phyloP scores from a whole-genome alignment of 495 filamentous ascomycete species.

The Penicillium subrubescens region DNA sequence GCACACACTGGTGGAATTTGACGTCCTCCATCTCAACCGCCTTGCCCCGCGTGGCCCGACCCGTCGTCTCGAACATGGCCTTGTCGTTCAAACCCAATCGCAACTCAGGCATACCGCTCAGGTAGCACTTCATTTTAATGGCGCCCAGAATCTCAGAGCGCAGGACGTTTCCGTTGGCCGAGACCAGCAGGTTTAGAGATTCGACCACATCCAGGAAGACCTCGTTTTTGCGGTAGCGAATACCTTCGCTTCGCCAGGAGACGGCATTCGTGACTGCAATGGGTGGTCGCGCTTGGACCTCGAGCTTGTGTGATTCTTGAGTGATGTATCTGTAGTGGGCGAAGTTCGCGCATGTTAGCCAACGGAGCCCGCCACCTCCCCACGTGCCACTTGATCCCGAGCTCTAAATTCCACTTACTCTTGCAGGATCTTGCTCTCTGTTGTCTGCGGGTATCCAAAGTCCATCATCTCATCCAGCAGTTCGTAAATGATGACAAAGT shows the following conservation, averaged over 20 bases:
- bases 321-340: constrained; percentile 76
- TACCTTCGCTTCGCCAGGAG: constrained; percentile 96
- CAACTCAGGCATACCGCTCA: constrained; percentile 97
- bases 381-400: not conserved
- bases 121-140: constrained; percentile 99
- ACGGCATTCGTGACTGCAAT: constrained; percentile 99
- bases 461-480: constrained; percentile 99
- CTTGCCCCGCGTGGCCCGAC: constrained; percentile 91
- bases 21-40: constrained; percentile 99
- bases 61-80: constrained; percentile 99
- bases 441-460: constrained; percentile 99
- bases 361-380: not conserved
- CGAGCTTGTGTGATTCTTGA: constrained; percentile 98
- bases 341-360: constrained; percentile 12
- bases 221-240: constrained; percentile 98
- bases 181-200: constrained; percentile 94
- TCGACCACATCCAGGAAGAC: constrained; percentile 98
- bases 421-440: constrained; percentile 97
- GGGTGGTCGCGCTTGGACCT: constrained; percentile 97
- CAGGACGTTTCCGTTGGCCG: constrained; percentile 91
- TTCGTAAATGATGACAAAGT: constrained; percentile 99
- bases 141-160: constrained; percentile 97
- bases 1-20: constrained; percentile 99
- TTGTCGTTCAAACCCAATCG: constrained; percentile 97
- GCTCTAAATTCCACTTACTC: constrained; percentile 55